phyloP scores from a whole-genome alignment of 352 stramenopile genomes.

The Phytophthora meadii region DNA sequence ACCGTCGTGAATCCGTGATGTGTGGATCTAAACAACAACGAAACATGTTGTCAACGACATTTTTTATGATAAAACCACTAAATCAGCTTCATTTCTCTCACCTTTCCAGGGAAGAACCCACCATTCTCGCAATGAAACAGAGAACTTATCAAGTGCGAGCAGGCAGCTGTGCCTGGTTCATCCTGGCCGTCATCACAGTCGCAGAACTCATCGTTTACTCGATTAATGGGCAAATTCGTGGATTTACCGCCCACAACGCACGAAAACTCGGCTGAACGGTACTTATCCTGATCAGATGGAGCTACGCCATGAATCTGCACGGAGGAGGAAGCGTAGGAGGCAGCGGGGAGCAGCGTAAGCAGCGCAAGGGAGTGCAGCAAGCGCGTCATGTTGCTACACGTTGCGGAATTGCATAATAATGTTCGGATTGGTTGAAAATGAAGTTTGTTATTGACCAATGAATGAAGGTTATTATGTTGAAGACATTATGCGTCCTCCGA shows the following conservation, averaged over 20 bases:
- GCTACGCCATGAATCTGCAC: slow-evolving; percentile 53
- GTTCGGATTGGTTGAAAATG: slow-evolving; percentile 21
- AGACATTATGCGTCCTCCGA: slow-evolving; percentile 8
- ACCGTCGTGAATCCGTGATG: slow-evolving; percentile 92
- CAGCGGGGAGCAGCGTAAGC: slow-evolving; percentile 12
- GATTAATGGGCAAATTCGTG: slow-evolving; percentile 39
- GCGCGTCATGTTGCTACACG: slow-evolving; percentile 15
- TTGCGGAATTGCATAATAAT: slow-evolving; percentile 9
- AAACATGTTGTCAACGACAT: too few species aligned
- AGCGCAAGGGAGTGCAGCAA: slow-evolving; percentile 16
- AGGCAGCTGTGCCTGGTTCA: slow-evolving; percentile 88
- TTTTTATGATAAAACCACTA: background rate
- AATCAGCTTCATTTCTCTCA: slow-evolving; percentile 18
- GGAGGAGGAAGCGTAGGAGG: background rate
- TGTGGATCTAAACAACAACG: slow-evolving; percentile 54
- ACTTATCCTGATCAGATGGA: slow-evolving; percentile 40
- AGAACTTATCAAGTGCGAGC: slow-evolving; percentile 61
- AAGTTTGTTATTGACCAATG: slow-evolving; percentile 20
- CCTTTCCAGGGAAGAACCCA: slow-evolving; percentile 65
- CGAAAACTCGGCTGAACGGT: slow-evolving; percentile 23
- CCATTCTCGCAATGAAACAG: slow-evolving; percentile 81
- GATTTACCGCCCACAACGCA: slow-evolving; percentile 45
- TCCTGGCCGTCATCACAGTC: slow-evolving; percentile 92
- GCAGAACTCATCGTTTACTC: slow-evolving; percentile 95
- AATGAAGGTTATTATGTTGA: slow-evolving; percentile 14